Evolutionary conservation across 768 basidiomycete genomes (phyloP).

Genomic region (Dacryopinax primogenitus): DNA sequence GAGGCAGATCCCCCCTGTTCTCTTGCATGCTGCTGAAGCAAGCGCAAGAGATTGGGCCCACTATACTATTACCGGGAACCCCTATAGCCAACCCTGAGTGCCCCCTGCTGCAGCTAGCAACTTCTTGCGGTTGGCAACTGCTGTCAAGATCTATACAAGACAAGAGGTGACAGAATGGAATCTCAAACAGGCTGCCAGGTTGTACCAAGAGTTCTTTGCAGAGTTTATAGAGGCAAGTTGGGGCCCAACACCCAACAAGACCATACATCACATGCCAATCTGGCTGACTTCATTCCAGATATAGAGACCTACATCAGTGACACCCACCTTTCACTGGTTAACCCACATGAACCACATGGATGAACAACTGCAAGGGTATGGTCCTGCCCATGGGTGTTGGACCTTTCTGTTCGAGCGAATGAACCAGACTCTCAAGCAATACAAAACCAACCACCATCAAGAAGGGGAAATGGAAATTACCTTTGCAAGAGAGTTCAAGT

Average conservation of each 20-base stretch:
- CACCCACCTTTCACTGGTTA: slow-evolving; percentile 31
- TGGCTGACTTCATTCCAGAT: slow-evolving; percentile 24
- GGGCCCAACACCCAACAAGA: not conserved
- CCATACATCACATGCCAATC: not conserved
- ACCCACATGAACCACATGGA: slow-evolving; percentile 24
- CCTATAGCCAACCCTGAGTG: not conserved
- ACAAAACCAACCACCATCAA: slow-evolving; percentile 25
- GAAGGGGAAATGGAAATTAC: slow-evolving; percentile 27
- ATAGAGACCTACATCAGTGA: slow-evolving; percentile 25
- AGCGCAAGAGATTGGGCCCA: too few species aligned
- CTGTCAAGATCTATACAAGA: not conserved
- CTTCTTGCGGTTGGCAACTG: not conserved
- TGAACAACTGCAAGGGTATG: slow-evolving; percentile 27
- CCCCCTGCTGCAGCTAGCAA: not conserved
- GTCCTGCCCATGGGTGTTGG: slow-evolving; percentile 32
- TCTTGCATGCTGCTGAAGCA: not conserved
- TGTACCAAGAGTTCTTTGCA: not conserved
- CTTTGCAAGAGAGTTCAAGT: slow-evolving; percentile 23
- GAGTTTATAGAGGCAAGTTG: not conserved
- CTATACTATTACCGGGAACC: too few species aligned
- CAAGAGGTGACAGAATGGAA: not conserved
- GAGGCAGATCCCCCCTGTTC: not conserved
- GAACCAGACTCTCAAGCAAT: slow-evolving; percentile 29
- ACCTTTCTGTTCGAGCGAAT: slow-evolving; percentile 29
- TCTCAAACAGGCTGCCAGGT: not conserved